Evolutionary conservation across 2,329 filamentous ascomycete genomes (phyloP).

Genomic region (Pseudogymnoascus sp.): DNA sequence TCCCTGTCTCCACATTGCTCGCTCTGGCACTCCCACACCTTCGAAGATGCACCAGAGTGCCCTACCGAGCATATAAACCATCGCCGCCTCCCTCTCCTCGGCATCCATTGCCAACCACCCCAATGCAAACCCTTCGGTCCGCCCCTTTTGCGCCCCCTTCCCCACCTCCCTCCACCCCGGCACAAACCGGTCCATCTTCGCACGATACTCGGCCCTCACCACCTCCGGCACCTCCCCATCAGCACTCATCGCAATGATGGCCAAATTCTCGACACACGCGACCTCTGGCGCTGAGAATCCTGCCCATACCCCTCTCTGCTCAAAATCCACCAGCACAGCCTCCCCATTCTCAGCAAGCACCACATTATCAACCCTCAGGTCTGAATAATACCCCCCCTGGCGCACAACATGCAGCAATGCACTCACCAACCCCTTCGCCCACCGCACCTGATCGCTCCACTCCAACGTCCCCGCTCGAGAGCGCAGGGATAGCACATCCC

Average conservation of each 20-base stretch:
- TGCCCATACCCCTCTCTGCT: conserved; percentile 55
- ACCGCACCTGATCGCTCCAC: neutral
- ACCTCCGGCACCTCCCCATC: neutral
- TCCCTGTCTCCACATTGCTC: neutral
- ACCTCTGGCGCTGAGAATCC: conserved; percentile 53
- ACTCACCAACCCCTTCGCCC: neutral
- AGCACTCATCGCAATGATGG: neutral
- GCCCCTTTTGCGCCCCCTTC: neutral
- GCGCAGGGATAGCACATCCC: conserved; percentile 43
- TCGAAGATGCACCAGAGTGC: conserved; percentile 12
- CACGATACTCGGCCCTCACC: neutral
- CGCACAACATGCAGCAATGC: neutral
- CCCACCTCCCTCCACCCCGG: neutral
- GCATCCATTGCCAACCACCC: neutral
- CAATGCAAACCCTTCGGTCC: neutral
- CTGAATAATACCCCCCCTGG: neutral
- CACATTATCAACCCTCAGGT: neutral
- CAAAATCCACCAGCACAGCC: conserved; percentile 51
- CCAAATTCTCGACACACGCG: conserved; percentile 41
- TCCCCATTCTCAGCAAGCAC: conserved; percentile 29
- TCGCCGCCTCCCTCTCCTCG: neutral
- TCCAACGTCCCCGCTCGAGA: neutral
- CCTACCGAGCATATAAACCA: conserved; percentile 12
- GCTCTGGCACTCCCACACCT: conserved; percentile 7
- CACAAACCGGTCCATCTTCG: neutral